Evolutionary conservation across 495 filamentous ascomycete species (phyloP).

Genomic region (Margaritispora aquatica): DNA sequence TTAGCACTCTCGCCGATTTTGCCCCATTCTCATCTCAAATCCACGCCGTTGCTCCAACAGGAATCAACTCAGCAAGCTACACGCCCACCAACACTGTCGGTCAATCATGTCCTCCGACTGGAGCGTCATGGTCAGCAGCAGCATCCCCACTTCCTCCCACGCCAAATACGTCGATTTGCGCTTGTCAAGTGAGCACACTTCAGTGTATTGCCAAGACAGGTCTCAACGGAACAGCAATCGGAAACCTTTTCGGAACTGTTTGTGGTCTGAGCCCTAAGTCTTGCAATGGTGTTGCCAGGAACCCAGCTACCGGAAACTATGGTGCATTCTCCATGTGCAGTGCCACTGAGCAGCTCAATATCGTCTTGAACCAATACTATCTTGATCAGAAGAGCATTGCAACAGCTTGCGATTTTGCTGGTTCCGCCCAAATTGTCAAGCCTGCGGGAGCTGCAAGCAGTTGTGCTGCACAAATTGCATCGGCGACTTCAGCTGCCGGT

Average conservation of each 20-base stretch:
- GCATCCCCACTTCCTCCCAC: slow-evolving; percentile 55
- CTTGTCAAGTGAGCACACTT: slow-evolving; percentile 56
- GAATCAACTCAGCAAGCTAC: slow-evolving; percentile 53
- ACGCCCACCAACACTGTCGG: slow-evolving; percentile 61
- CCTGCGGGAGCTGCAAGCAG: slow-evolving; percentile 31
- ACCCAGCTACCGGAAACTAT: slow-evolving; percentile 56
- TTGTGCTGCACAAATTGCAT: slow-evolving; percentile 53
- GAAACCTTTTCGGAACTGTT: slow-evolving; percentile 51
- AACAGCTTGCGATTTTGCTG: slow-evolving; percentile 58
- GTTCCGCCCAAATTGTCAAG: slow-evolving; percentile 37
- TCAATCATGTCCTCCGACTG: slow-evolving; percentile 54
- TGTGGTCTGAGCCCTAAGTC: slow-evolving; percentile 39
- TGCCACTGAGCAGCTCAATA: slow-evolving; percentile 55
- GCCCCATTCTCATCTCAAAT: slow-evolving; percentile 56
- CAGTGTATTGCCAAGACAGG: slow-evolving; percentile 47
- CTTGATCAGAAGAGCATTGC: slow-evolving; percentile 30
- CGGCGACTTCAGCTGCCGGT: slow-evolving; percentile 43
- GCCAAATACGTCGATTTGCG: slow-evolving; percentile 56
- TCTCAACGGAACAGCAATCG: slow-evolving; percentile 38
- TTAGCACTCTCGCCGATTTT: slow-evolving; percentile 55
- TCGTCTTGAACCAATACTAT: slow-evolving; percentile 63
- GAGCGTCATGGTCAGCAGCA: slow-evolving; percentile 50
- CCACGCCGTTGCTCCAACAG: slow-evolving; percentile 46
- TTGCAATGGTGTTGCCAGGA: slow-evolving; percentile 52
- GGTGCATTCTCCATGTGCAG: slow-evolving; percentile 72